Evolutionary conservation across 805 yeast genomes (phyloP).

Genomic region (Ogataea degrootiae): DNA sequence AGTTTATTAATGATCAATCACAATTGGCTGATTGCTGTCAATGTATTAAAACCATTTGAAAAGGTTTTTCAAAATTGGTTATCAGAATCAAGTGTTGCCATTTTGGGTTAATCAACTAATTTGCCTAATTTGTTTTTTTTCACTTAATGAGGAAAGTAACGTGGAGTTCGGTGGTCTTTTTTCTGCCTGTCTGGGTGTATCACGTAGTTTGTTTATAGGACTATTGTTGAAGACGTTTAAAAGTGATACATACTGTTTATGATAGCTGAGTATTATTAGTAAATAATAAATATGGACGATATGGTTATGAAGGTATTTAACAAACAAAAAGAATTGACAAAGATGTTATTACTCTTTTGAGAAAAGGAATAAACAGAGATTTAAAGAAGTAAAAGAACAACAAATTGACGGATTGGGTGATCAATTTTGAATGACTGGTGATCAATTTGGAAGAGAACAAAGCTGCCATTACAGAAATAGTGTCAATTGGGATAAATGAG

Average conservation of each 20-base stretch:
- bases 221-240: too few relatives aligned
- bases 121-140: conserved; percentile 19
- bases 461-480: too few relatives aligned
- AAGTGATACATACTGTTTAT: too few relatives aligned
- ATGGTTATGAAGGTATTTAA: background rate
- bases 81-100: background rate
- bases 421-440: background rate
- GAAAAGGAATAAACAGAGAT: background rate
- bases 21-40: too few relatives aligned
- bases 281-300: background rate
- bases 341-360: conserved; percentile 4
- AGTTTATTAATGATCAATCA: too few relatives aligned
- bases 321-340: background rate
- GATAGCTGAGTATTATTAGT: too few relatives aligned
- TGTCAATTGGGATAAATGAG: too few relatives aligned
- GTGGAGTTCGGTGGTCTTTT: background rate
- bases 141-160: conserved; percentile 6
- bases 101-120: conserved; percentile 22
- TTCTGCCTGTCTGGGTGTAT: background rate
- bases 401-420: conserved; percentile 1
- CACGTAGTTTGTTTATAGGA: too few relatives aligned
- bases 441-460: too few relatives aligned
- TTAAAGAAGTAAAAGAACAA: background rate
- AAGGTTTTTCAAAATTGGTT: too few relatives aligned
- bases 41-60: too few relatives aligned